Base-by-base conservation (phyloP, 179 eudicot species). In the Carnegiea gigantea region DNA sequence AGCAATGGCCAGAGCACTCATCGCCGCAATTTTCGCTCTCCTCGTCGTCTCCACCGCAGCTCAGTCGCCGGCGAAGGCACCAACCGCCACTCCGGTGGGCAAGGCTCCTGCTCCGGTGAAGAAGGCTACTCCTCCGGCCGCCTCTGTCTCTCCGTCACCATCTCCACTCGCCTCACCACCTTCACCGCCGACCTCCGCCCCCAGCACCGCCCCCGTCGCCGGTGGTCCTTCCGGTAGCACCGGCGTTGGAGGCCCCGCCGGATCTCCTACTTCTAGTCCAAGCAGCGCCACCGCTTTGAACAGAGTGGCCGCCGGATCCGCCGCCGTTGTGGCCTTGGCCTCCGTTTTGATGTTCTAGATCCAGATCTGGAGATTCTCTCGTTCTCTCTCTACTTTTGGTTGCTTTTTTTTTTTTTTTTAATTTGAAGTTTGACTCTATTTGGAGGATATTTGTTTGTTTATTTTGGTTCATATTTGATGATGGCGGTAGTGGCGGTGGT, bases 291-390 rank as follows among this genome's bases (percentile, higher is more conserved):
- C 71, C n/a, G 67, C 80, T n/a, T 85, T 89, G 82, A 86, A 84
- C 86, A 84, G 92, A 83, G 77, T 88, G 30, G 83, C 90, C 43
- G 83, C 79, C 24, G 94, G 94, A 87, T 91, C 94, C 5, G 83
- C 76, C 30, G 89, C 84, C 48, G 88, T 38, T 4, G 86, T 83
- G 13, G 83, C 82, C 51, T 75, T 90, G 71, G 88, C 87, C 49
- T 85, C 86, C 14, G 88, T 84, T 18, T 81, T 91, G 80, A 33
- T 88, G 84, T 76, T 90, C 75, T 91, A 90, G 90, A 91, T 90
- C 84, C 77, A 30, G 87, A 86, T 86, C 82, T 79, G 68, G 62
- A 62, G 23, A 26, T 70, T 53, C 75, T 68, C 64, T 43, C 73
- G 13, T 65, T 76, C 30, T 51, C 51, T 70, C 33, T 28, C 72